Percentiles rank a stretch among this genome's conserved stretches.
Conservation (phyloP, 306 rosid genomes). For the Quercus bicolor region DNA sequence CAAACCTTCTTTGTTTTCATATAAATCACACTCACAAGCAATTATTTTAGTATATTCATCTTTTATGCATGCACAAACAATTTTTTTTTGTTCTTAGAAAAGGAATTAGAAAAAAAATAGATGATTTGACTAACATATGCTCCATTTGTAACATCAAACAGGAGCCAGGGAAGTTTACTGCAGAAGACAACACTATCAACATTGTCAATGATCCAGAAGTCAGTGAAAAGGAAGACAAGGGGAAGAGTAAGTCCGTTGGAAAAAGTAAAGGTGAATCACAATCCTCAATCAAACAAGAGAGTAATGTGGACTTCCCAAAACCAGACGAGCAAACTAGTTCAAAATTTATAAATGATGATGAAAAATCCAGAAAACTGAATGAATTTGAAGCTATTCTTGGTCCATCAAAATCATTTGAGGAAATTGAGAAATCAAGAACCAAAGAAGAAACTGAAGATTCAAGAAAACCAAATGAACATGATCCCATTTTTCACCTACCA, state of each 20-base stretch:
- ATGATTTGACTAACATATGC: background rate
- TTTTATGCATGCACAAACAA: too few species aligned
- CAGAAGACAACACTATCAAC: conserved; percentile 16
- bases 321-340: background rate
- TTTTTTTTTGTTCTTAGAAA: too few species aligned
- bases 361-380: conserved; percentile 7
- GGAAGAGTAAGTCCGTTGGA: conserved; percentile 8
- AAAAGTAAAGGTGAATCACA: conserved; percentile 19
- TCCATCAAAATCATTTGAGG: background rate
- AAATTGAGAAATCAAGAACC: background rate
- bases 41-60: too few species aligned
- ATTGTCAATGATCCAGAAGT: conserved; percentile 14
- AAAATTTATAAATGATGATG: background rate
- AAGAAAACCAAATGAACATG: background rate
- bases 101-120: background rate
- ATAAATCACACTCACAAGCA: background rate
- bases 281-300: conserved; percentile 6
- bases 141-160: conserved; percentile 16
- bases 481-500: background rate
- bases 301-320: background rate
- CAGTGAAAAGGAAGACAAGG: conserved; percentile 1
- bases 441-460: background rate
- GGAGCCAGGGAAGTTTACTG: conserved; percentile 21
- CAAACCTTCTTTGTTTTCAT: too few species aligned
- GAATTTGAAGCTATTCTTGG: conserved; percentile 16